Base-by-base conservation (phyloP, 495 filamentous ascomycete genomes). In the Podospora bellae-mahoneyi region DNA sequence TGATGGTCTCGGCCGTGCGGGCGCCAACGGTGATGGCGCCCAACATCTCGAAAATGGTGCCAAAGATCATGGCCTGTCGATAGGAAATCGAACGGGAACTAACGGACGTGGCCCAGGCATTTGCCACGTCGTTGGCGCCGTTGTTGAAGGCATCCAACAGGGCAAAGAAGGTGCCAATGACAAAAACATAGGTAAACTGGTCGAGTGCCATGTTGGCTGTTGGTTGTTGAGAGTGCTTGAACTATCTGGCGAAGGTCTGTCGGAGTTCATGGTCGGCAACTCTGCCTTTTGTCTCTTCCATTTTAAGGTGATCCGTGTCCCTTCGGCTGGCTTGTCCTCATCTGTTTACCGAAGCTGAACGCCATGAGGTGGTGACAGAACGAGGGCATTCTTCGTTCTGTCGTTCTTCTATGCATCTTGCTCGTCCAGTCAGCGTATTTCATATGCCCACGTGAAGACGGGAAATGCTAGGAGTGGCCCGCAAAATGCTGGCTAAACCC, bases 141-240 rank as follows among this genome's bases (percentile, higher is more conserved):
- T 88, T 90, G 81, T 90, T 91, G 81, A 76, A 90, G 67, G 88
- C 88, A 82, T 90, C 89, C 54, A 90, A 83, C 76, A 91, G 80
- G 78, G 89, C 89, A 84, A 93, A 93, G 71, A 91, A 76, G 63
- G 87, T 90, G 82, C 87, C 89, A 69, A 92, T 86, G 72, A 82
- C 90, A 71, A 93, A 92, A 72, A 93, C 80, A 71, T 90, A 91
- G 74, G 84, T 83, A 74, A 87, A 87, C 68, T 88, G 73, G 66
- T 84, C 79, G 66, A 89, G 82, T 60, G 66, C 58, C 77, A 78
- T 79, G 23, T 68, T 77, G 69, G 58, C 67, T 62, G 60, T 18
- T 23, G 34, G 4, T 20, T 4, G 13, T 20, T 23, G 23, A 23
- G 23, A 23, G 23, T 20, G 9, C n/a, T 26, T 5, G 23, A 60